Evolutionary conservation across 331 rosid genomes (phyloP).

Genomic region (Pyracantha coccinea): DNA sequence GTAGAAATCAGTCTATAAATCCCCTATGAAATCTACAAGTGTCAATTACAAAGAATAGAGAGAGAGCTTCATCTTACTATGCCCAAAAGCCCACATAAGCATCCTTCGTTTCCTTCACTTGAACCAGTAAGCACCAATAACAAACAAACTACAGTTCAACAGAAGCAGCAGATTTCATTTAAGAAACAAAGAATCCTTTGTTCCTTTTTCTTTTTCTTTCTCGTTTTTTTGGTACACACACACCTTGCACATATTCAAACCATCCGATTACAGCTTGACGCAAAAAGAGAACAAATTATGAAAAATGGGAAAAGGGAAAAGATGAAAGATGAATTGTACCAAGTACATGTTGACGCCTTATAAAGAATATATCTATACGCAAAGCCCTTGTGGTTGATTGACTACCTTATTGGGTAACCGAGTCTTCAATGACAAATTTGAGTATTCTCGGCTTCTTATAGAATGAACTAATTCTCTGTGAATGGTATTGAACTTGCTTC

Average conservation of each 20-base stretch:
- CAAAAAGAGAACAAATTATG: not conserved
- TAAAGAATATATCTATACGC: conserved; percentile 44
- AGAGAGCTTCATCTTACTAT: too few species aligned
- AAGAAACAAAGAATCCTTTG: not conserved
- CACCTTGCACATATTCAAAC: not conserved
- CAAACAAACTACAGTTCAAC: not conserved
- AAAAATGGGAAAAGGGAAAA: not conserved
- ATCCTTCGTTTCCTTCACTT: too few species aligned
- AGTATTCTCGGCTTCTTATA: conserved; percentile 9
- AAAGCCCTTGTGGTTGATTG: conserved; percentile 28
- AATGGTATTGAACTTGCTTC: conserved; percentile 32
- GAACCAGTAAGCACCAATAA: too few species aligned
- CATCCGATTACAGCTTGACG: not conserved
- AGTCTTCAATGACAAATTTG: conserved; percentile 27
- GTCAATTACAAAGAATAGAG: too few species aligned
- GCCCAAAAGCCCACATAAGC: too few species aligned
- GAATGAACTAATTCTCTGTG: conserved; percentile 35
- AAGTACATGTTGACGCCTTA: conserved; percentile 22
- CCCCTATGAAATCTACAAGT: too few species aligned
- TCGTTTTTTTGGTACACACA: not conserved
- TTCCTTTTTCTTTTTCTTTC: not conserved
- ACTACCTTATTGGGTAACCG: conserved; percentile 44
- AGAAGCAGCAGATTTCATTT: not conserved
- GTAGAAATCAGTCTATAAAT: too few species aligned
- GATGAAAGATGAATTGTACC: not conserved